Percentiles rank a stretch among this genome's conserved stretches.
phyloP scores from a whole-genome alignment of 345 rosid genomes.

The Garcia nutans region DNA sequence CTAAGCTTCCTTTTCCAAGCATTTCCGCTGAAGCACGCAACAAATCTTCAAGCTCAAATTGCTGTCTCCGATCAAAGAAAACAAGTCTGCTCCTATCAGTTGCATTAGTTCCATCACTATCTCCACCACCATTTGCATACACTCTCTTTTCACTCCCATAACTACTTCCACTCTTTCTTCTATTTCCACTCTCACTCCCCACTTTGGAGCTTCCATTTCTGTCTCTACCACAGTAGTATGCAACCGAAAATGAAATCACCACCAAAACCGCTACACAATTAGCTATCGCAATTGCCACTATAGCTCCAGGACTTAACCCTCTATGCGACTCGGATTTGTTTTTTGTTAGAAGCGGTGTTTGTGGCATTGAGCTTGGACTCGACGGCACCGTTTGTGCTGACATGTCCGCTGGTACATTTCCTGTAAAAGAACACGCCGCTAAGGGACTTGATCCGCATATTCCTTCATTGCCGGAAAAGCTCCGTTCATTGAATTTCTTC shows the following conservation, averaged over 20 bases:
- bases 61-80: conserved; percentile 72
- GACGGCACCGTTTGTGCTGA: conserved; percentile 60
- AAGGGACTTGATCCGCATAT: conserved; percentile 75
- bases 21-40: conserved; percentile 92
- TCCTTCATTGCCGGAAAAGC: conserved; percentile 77
- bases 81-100: conserved; percentile 75
- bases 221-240: conserved; percentile 64
- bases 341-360: conserved; percentile 33
- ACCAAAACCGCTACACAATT: conserved; percentile 56
- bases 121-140: conserved; percentile 47
- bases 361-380: conserved; percentile 72
- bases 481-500: conserved; percentile 55
- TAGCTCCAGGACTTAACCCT: conserved; percentile 59
- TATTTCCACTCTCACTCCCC: conserved; percentile 46
- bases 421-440: conserved; percentile 54
- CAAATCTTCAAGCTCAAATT: conserved; percentile 83
- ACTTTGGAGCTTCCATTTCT: conserved; percentile 38
- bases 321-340: conserved; percentile 24
- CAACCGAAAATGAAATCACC: conserved; percentile 54
- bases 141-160: conserved; percentile 53
- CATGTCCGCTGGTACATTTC: conserved; percentile 36
- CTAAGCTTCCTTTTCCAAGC: conserved; percentile 92
- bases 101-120: conserved; percentile 76
- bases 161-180: conserved; percentile 46
- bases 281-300: conserved; percentile 70